Percentiles rank a stretch among this genome's conserved stretches.
phyloP scores from a whole-genome alignment of 2,329 filamentous ascomycete genomes.

The Xylariaceae sp. region DNA sequence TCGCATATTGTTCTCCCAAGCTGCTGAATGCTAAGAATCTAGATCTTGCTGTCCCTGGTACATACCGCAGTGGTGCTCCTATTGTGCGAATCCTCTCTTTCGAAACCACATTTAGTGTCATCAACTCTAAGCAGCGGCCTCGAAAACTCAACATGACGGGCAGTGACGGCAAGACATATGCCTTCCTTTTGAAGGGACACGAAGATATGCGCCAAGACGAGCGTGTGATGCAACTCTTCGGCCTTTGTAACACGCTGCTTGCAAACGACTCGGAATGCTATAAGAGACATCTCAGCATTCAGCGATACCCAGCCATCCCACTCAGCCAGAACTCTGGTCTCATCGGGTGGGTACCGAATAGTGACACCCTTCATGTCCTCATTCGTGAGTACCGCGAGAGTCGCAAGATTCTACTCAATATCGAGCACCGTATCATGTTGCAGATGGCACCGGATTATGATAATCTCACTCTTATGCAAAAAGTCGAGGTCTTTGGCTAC shows the following conservation, averaged over 20 bases:
- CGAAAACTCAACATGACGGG: slow-evolving; percentile 87
- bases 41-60: slow-evolving; percentile 93
- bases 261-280: slow-evolving; percentile 94
- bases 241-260: slow-evolving; percentile 93
- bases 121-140: slow-evolving; percentile 95
- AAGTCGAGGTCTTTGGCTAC: slow-evolving; percentile 99
- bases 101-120: slow-evolving; percentile 86
- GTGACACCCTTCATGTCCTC: slow-evolving; percentile 93
- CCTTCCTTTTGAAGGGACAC: slow-evolving; percentile 95
- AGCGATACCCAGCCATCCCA: slow-evolving; percentile 95
- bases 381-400: slow-evolving; percentile 98
- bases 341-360: slow-evolving; percentile 95
- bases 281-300: slow-evolving; percentile 95
- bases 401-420: slow-evolving; percentile 96
- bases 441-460: slow-evolving; percentile 99
- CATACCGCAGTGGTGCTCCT: slow-evolving; percentile 78
- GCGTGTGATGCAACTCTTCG: slow-evolving; percentile 98
- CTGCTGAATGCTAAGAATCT: slow-evolving; percentile 84
- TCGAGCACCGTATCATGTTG: slow-evolving; percentile 99
- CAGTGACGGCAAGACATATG: slow-evolving; percentile 86
- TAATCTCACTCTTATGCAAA: slow-evolving; percentile 98
- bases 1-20: slow-evolving; percentile 96
- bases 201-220: slow-evolving; percentile 99
- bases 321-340: slow-evolving; percentile 95
- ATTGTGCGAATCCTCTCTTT: slow-evolving; percentile 88